phyloP scores from a whole-genome alignment of 2,329 filamentous ascomycete species.

The Fusarium sp. region DNA sequence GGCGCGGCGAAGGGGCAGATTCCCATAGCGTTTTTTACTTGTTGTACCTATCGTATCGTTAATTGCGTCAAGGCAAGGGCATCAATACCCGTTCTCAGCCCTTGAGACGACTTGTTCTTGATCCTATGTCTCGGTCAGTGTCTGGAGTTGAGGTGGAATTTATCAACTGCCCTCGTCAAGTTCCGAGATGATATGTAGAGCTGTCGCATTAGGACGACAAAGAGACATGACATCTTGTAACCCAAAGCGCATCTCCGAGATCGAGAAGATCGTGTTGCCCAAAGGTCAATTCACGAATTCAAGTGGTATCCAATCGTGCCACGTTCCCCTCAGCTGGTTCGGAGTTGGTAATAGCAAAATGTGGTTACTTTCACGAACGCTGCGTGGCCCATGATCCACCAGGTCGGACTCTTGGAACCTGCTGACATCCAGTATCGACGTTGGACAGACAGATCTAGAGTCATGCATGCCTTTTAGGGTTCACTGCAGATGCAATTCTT shows the following conservation, averaged over 20 bases:
- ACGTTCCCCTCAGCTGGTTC: background rate
- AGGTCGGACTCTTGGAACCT: background rate
- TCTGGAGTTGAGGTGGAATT: background rate
- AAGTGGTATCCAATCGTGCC: background rate
- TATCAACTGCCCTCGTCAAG: background rate
- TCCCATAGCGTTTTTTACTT: slow-evolving; percentile 37
- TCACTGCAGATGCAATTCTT: slow-evolving; percentile 30
- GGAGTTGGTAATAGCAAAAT: background rate
- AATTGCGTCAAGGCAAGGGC: slow-evolving; percentile 8
- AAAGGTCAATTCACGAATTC: background rate
- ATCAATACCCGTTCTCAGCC: slow-evolving; percentile 2
- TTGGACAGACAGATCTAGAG: slow-evolving; percentile 8
- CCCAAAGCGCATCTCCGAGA: background rate
- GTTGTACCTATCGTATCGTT: slow-evolving; percentile 21
- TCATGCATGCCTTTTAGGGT: slow-evolving; percentile 12
- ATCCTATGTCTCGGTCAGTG: background rate
- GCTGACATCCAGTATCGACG: background rate
- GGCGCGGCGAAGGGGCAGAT: slow-evolving; percentile 39
- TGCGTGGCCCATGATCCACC: background rate
- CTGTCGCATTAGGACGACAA: background rate
- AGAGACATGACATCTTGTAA: background rate
- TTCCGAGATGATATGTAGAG: background rate
- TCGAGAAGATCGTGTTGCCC: background rate
- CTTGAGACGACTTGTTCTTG: background rate
- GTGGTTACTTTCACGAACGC: slow-evolving; percentile 9